Evolutionary conservation across 345 rosid species (phyloP).

Genomic region (Linum tenue): DNA sequence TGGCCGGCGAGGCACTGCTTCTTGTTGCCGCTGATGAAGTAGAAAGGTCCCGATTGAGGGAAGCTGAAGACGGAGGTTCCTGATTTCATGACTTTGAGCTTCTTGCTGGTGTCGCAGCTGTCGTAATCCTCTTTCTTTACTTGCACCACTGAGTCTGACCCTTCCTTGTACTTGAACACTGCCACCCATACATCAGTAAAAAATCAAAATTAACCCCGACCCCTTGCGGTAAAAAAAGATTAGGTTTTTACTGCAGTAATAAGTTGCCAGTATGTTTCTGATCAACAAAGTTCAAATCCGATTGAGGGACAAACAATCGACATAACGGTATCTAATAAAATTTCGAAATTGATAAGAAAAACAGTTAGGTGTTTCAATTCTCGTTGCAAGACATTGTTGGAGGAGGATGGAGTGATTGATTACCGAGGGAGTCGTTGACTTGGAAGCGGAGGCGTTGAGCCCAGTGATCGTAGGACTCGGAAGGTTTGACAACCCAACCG

Average conservation of each 20-base stretch:
- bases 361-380: too few species aligned
- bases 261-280: too few species aligned
- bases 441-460: neutral
- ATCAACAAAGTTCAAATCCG: too few species aligned
- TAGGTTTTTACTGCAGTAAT: too few species aligned
- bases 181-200: neutral
- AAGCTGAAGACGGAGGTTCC: conserved; percentile 34
- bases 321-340: too few species aligned
- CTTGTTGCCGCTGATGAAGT: conserved; percentile 48
- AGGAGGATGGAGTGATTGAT: too few species aligned
- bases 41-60: conserved; percentile 41
- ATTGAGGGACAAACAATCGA: too few species aligned
- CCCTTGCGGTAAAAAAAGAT: too few species aligned
- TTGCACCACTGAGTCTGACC: conserved; percentile 45
- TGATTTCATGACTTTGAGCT: conserved; percentile 18
- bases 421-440: conserved; percentile 5
- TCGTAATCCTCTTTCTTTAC: conserved; percentile 48
- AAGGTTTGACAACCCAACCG: neutral
- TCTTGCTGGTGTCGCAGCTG: conserved; percentile 35
- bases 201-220: too few species aligned
- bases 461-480: conserved; percentile 5
- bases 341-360: too few species aligned
- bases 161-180: conserved; percentile 46
- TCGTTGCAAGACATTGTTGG: too few species aligned
- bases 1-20: conserved; percentile 51